Evolutionary conservation across 2,329 filamentous ascomycete species (phyloP).

Genomic region (Fusarium duplospermum): DNA sequence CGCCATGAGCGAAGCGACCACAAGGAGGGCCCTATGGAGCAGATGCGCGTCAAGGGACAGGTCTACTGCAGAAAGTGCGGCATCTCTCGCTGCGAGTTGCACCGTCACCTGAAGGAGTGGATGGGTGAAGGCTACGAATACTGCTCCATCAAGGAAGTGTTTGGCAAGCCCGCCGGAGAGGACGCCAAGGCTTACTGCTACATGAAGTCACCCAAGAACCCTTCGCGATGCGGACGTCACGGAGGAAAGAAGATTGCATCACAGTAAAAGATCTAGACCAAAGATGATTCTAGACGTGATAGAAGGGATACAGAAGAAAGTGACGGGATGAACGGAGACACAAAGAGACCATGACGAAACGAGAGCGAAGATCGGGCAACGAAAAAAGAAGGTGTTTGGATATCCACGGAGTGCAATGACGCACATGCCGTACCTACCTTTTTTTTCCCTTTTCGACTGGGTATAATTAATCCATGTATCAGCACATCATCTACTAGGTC

Average conservation of each 20-base stretch:
- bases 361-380: conserved; percentile 9
- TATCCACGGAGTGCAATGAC: neutral
- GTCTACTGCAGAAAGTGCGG: conserved; percentile 73
- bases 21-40: conserved; percentile 51
- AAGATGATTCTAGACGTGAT: neutral
- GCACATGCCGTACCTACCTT: neutral
- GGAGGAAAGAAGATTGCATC: conserved; percentile 45
- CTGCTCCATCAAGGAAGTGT: conserved; percentile 69
- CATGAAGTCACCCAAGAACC: conserved; percentile 70
- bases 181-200: conserved; percentile 65
- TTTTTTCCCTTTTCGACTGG: conserved; percentile 1
- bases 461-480: neutral
- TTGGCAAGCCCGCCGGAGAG: conserved; percentile 60
- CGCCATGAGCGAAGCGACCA: conserved; percentile 33
- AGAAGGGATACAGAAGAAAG: conserved; percentile 9
- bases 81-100: conserved; percentile 70
- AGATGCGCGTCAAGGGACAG: conserved; percentile 66
- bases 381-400: neutral
- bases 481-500: neutral
- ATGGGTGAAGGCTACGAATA: conserved; percentile 69
- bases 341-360: conserved; percentile 28
- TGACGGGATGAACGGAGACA: conserved; percentile 14
- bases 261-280: conserved; percentile 13
- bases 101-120: conserved; percentile 71
- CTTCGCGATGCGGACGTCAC: conserved; percentile 69